These are phyloP conservation scores for Hyaloperonospora brassicae DNA, from an alignment of 352 stramenopile genomes.

Conservation along the genomic window DNA sequence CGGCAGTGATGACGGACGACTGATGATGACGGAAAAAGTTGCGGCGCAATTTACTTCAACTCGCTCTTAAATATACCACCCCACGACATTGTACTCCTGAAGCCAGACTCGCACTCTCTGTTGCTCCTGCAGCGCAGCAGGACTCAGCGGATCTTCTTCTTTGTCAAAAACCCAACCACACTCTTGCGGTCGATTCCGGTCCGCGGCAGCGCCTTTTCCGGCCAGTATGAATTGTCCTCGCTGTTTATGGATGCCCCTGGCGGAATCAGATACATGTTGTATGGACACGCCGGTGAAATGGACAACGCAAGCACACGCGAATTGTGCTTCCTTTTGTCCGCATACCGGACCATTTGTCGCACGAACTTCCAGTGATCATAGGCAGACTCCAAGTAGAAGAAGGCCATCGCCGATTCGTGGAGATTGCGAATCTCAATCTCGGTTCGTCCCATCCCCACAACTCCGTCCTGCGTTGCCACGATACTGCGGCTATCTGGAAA, in stretches of 20 bases:
- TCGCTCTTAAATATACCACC: conserved; percentile 2
- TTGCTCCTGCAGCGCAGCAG: background rate
- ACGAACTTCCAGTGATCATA: conserved; percentile 72
- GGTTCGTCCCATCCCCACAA: conserved; percentile 36
- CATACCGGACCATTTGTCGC: conserved; percentile 54
- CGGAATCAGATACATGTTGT: conserved; percentile 59
- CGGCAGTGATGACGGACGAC: conserved; percentile 29
- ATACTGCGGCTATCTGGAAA: conserved; percentile 23
- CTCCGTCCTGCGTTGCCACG: conserved; percentile 32
- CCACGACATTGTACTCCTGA: conserved; percentile 6
- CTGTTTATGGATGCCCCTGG: conserved; percentile 73
- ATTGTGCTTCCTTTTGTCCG: conserved; percentile 51
- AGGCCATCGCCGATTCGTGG: conserved; percentile 38
- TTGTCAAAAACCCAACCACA: conserved; percentile 56
- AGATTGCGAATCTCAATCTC: conserved; percentile 34
- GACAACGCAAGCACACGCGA: conserved; percentile 39
- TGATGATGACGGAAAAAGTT: conserved; percentile 5
- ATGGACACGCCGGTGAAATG: conserved; percentile 32
- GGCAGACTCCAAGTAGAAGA: conserved; percentile 53
- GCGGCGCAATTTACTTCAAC: conserved; percentile 2
- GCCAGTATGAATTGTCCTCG: conserved; percentile 63
- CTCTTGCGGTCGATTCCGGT: conserved; percentile 43
- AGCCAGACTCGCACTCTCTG: conserved; percentile 3
- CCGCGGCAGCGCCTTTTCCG: conserved; percentile 34
- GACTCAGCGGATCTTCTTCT: conserved; percentile 26